These are phyloP conservation scores for Raphanus sativus DNA, from an alignment of 345 rosid genomes.

Conservation along the genomic window DNA sequence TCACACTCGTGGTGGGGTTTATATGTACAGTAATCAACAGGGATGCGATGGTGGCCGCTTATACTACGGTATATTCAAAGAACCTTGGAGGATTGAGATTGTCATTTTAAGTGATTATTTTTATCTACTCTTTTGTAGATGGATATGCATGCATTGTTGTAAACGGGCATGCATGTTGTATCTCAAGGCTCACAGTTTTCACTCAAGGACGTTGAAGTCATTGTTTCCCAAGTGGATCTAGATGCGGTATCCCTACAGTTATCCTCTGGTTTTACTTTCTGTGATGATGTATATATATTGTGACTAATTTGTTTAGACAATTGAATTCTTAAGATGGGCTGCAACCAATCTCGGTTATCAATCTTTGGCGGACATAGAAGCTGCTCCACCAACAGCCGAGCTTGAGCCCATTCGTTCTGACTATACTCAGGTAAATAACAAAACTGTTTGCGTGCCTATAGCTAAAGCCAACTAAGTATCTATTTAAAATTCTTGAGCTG, in stretches of 20 bases:
- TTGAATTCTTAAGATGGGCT: conserved; percentile 71
- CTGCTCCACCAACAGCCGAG: conserved; percentile 98
- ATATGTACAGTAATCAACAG: conserved; percentile 95
- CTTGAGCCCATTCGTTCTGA: conserved; percentile 89
- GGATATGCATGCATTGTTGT: conserved; percentile 84
- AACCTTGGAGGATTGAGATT: not conserved
- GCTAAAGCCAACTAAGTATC: not conserved
- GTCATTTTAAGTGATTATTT: not conserved
- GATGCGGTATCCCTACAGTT: conserved; percentile 65
- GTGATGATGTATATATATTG: not conserved
- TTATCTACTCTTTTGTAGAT: conserved; percentile 43
- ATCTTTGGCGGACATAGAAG: conserved; percentile 86
- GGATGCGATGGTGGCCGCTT: conserved; percentile 97
- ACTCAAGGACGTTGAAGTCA: conserved; percentile 85
- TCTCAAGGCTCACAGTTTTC: conserved; percentile 96
- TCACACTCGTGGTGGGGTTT: conserved; percentile 84
- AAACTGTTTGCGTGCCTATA: not conserved
- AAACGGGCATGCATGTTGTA: conserved; percentile 78
- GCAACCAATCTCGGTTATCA: conserved; percentile 79
- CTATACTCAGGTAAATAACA: conserved; percentile 69
- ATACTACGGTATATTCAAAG: conserved; percentile 63
- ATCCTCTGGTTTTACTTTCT: conserved; percentile 6
- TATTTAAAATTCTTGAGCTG: conserved; percentile 4
- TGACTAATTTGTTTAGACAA: not conserved
- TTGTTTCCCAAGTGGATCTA: conserved; percentile 80